Conservation (phyloP, 495 filamentous ascomycete genomes). For the Penicillium flavigenum region DNA sequence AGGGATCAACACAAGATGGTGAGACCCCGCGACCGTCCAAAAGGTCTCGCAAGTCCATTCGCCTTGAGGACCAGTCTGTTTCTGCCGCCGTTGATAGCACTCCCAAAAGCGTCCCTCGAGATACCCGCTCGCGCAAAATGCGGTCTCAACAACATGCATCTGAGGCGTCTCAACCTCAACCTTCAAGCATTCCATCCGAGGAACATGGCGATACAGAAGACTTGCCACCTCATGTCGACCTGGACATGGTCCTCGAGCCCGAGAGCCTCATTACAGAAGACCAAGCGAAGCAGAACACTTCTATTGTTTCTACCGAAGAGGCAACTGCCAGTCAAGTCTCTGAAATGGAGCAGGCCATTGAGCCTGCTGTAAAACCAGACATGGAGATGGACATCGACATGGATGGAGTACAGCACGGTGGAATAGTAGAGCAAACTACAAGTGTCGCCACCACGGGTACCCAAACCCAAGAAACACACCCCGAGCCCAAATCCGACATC, state of each 20-base stretch:
- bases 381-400: conserved; percentile 21
- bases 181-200: neutral
- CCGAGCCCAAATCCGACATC: conserved; percentile 6
- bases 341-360: conserved; percentile 2
- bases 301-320: conserved; percentile 23
- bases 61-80: conserved; percentile 25
- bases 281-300: neutral
- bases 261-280: conserved; percentile 10
- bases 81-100: conserved; percentile 16
- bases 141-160: conserved; percentile 16
- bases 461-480: conserved; percentile 18
- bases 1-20: conserved; percentile 4
- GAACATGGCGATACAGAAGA: neutral
- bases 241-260: conserved; percentile 7
- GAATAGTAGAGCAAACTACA: conserved; percentile 1
- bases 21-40: conserved; percentile 20
- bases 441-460: conserved; percentile 18
- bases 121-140: conserved; percentile 24
- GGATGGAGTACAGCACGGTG: neutral
- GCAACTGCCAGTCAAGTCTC: conserved; percentile 22
- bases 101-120: conserved; percentile 8
- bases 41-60: conserved; percentile 28
- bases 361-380: conserved; percentile 14
- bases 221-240: neutral
- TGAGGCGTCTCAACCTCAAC: conserved; percentile 1